Evolutionary conservation across 2,329 filamentous ascomycete species (phyloP).

Genomic region (Pseudodiploospora longispora): DNA sequence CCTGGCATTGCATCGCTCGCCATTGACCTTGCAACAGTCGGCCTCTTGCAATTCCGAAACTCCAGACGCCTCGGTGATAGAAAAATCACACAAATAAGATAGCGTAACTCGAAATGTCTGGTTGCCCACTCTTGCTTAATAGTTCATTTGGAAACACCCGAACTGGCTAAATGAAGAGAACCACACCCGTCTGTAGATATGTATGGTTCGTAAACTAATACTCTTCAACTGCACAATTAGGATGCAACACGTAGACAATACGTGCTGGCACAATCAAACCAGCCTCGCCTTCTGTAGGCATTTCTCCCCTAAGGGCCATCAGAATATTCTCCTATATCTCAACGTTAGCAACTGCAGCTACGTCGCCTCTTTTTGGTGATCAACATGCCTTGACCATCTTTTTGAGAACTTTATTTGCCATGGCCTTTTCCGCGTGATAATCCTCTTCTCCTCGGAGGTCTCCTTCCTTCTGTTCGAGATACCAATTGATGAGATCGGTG

Average conservation of each 20-base stretch:
- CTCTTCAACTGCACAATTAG: constrained; percentile 80
- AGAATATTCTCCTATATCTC: constrained; percentile 74
- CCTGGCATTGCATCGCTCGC: no score
- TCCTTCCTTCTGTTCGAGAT: constrained; percentile 82
- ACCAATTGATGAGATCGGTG: constrained; percentile 78
- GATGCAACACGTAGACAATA: constrained; percentile 82
- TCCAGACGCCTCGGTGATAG: no score
- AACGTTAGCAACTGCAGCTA: constrained; percentile 25
- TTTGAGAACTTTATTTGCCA: constrained; percentile 81
- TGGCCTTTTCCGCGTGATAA: constrained; percentile 62
- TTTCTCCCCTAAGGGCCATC: constrained; percentile 65
- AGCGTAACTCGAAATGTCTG: no score
- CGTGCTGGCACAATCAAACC: constrained; percentile 27
- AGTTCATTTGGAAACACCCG: no score
- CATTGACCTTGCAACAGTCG: no score
- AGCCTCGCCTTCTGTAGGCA: constrained; percentile 40
- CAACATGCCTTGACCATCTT: constrained; percentile 84
- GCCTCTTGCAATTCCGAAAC: no score
- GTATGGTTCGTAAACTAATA: constrained; percentile 18
- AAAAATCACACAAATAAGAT: no score
- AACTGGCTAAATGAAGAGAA: no score
- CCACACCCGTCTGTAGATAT: no score
- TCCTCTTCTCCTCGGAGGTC: constrained; percentile 76
- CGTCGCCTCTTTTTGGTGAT: not conserved
- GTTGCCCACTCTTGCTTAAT: no score